phyloP scores from a whole-genome alignment of 2,329 filamentous ascomycete species.

The Paraconiothyrium sp. region DNA sequence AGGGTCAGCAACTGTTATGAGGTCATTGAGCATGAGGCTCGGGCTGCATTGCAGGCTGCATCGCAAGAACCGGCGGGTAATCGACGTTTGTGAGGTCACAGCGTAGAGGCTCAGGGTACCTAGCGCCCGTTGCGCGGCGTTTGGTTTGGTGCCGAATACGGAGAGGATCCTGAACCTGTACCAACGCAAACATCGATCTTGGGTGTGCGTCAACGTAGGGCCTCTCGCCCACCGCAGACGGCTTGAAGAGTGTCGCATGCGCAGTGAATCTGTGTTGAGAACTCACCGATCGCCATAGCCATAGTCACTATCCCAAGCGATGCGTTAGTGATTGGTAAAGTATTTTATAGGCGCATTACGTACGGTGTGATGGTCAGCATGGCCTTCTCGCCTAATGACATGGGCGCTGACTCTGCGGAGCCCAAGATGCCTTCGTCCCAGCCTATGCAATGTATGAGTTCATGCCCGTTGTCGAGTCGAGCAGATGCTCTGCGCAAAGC shows the following conservation, averaged over 20 bases:
- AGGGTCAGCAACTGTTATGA: constrained; percentile 34
- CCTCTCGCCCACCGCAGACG: constrained; percentile 12
- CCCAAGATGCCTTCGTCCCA: constrained; percentile 74
- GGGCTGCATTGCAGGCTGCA: background rate
- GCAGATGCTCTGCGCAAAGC: constrained; percentile 9
- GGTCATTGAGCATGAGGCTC: constrained; percentile 13
- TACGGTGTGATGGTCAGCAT: constrained; percentile 83
- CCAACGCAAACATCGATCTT: constrained; percentile 17
- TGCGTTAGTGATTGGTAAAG: constrained; percentile 28
- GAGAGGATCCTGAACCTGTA: constrained; percentile 12
- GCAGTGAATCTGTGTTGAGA: constrained; percentile 7
- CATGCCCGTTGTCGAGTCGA: constrained; percentile 13
- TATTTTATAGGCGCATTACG: constrained; percentile 39
- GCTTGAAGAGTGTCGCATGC: constrained; percentile 14
- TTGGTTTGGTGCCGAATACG: constrained; percentile 9
- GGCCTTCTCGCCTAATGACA: constrained; percentile 92
- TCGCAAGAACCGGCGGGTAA: constrained; percentile 14
- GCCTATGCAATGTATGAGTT: constrained; percentile 47
- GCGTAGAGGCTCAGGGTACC: constrained; percentile 20
- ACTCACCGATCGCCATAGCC: constrained; percentile 51
- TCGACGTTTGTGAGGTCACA: constrained; percentile 15
- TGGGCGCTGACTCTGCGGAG: constrained; percentile 58
- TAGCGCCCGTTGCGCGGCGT: constrained; percentile 15
- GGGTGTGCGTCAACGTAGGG: constrained; percentile 3
- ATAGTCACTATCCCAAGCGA: constrained; percentile 41